Percentiles rank a stretch among this genome's conserved stretches.
Evolutionary conservation across 768 basidiomycete genomes (phyloP).

Genomic region (Strobilomyces confusus): DNA sequence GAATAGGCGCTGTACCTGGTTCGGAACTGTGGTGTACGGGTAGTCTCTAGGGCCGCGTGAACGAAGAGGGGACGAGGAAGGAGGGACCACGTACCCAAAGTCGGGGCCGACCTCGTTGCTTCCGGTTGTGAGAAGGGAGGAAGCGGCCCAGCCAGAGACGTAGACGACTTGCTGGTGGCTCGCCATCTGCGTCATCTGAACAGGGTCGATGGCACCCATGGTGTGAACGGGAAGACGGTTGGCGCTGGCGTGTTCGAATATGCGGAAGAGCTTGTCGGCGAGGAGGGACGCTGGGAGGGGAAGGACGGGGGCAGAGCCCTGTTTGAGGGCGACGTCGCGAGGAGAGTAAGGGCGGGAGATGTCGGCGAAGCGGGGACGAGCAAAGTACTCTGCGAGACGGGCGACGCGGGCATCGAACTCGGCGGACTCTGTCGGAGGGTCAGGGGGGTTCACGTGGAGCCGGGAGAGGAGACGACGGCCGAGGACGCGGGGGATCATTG

Average conservation of each 20-base stretch:
- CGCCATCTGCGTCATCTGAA: constrained; percentile 96
- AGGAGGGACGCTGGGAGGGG: constrained; percentile 75
- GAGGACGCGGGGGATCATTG: constrained; percentile 18
- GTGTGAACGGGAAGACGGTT: constrained; percentile 77
- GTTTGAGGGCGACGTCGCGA: constrained; percentile 78
- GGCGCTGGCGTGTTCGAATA: constrained; percentile 59
- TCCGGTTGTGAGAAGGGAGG: constrained; percentile 82
- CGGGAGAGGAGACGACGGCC: constrained; percentile 20
- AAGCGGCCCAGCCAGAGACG: constrained; percentile 89
- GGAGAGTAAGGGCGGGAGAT: constrained; percentile 81
- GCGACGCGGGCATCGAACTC: constrained; percentile 59
- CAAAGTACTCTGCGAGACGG: constrained; percentile 70
- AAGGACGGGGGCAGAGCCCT: constrained; percentile 78
- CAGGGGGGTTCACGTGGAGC: constrained; percentile 56
- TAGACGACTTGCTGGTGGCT: constrained; percentile 82
- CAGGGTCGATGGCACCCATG: constrained; percentile 90
- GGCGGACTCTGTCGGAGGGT: constrained; percentile 51
- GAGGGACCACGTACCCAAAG: constrained; percentile 53
- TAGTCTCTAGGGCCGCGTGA: constrained; percentile 62
- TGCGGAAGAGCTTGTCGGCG: constrained; percentile 77
- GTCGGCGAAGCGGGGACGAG: constrained; percentile 64
- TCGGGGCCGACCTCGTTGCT: constrained; percentile 93
- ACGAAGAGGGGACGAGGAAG: neutral
- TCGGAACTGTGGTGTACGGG: constrained; percentile 94
- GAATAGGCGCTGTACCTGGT: constrained; percentile 89